Evolutionary conservation across 352 stramenopile genomes (phyloP).

Genomic region (Pythium sp.): DNA sequence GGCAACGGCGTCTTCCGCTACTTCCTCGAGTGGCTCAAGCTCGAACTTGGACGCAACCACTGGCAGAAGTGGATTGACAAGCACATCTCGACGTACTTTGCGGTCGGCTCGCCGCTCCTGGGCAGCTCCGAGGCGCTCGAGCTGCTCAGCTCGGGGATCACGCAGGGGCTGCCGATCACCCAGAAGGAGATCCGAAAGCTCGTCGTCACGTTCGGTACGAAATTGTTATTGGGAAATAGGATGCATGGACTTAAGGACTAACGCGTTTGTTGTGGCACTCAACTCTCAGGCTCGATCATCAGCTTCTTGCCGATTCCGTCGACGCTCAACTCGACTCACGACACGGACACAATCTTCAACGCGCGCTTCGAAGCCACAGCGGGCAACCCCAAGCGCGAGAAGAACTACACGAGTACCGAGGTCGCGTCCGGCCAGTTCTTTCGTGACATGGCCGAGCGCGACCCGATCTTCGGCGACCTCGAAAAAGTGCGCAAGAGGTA

Average conservation of each 20-base stretch:
- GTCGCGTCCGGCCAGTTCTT: constrained; percentile 69
- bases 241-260: not conserved
- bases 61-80: constrained; percentile 75
- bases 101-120: constrained; percentile 62
- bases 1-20: constrained; percentile 79
- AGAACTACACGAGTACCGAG: constrained; percentile 66
- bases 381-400: constrained; percentile 21
- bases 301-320: constrained; percentile 72
- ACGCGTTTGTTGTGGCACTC: not conserved
- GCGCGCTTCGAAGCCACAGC: constrained; percentile 32
- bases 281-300: constrained; percentile 51
- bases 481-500: constrained; percentile 48
- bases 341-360: constrained; percentile 54
- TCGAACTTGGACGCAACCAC: constrained; percentile 67
- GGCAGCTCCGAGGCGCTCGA: constrained; percentile 71
- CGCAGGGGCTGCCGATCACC: constrained; percentile 58
- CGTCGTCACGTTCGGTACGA: constrained; percentile 64
- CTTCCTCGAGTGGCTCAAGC: constrained; percentile 80
- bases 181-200: constrained; percentile 70
- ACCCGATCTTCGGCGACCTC: constrained; percentile 66
- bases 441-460: constrained; percentile 56
- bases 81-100: constrained; percentile 78
- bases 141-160: constrained; percentile 61
- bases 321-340: constrained; percentile 37
- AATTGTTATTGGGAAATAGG: not conserved